phyloP scores from a whole-genome alignment of 2,329 filamentous ascomycete species.

The Fusarium irregulare region DNA sequence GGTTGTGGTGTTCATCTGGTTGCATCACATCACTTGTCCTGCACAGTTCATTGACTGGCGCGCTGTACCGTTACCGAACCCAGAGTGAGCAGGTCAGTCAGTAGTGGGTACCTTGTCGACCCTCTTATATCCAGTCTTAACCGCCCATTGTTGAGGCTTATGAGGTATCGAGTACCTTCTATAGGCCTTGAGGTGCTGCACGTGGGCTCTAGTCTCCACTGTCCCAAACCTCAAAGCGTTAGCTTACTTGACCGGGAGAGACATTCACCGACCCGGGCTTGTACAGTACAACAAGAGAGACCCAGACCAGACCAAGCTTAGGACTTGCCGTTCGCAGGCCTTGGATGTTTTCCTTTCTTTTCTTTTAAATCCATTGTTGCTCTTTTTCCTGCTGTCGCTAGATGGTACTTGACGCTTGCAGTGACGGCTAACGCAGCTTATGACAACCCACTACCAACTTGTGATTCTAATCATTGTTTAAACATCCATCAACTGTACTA shows the following conservation, averaged over 20 bases:
- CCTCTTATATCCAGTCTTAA: background rate
- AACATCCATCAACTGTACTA: background rate
- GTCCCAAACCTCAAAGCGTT: constrained; percentile 29
- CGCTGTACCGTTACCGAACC: background rate
- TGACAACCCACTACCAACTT: background rate
- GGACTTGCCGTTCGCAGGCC: constrained; percentile 19
- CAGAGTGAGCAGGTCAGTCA: background rate
- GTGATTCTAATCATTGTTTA: constrained; percentile 16
- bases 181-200: background rate
- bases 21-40: constrained; percentile 1
- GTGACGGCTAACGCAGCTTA: constrained; percentile 29
- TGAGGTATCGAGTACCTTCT: constrained; percentile 15
- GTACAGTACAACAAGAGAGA: constrained; percentile 31
- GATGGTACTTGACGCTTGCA: constrained; percentile 28
- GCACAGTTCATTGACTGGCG: background rate
- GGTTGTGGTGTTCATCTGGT: constrained; percentile 20
- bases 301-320: constrained; percentile 6
- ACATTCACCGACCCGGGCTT: constrained; percentile 37
- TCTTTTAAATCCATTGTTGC: constrained; percentile 5
- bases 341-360: constrained; percentile 9
- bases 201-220: constrained; percentile 17
- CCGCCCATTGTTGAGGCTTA: background rate
- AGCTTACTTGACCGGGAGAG: constrained; percentile 27
- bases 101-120: background rate
- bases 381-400: constrained; percentile 7